Evolutionary conservation across 148 eudicot genomes (phyloP), one percentile per base, ranked within the genome.

Genomic region (Cornus suecica): DNA sequence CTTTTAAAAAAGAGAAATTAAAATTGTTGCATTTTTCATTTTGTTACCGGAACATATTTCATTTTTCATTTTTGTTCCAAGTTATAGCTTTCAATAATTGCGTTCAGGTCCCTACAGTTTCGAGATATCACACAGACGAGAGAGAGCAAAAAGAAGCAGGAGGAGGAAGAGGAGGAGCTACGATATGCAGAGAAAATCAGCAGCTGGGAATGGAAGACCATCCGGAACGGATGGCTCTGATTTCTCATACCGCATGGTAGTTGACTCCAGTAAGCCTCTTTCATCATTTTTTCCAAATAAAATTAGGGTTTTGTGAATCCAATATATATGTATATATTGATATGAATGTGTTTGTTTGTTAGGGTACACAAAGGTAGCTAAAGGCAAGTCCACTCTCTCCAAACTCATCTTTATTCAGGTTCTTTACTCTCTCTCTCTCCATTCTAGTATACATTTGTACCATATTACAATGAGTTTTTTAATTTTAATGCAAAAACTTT

Each of bases 191-290:
- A 87, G 94, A 68, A 81, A 86, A 79, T 42, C 87, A 1, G 30
- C 63, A 1, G 32, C 18, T 3, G 80, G 61, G 10, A 75, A 78
- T 42, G 91, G 92, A 11, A 80, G 98, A 54, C 98, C 98, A 24
- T 70, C 87, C 4, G 98, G 98, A 80, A 94, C 97, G 8, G 99
- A 94, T 62, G 99, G 97, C 41, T 94, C 89, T 11, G 97, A 92
- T 85, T 94, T 77, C 79, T 92, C 99, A 26, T 94, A 83, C 66
- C 92, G 97, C 62, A 94, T 94, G 99, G 94, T 92, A 63, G 94
- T 94, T 34, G 97, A 94, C 74, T 87, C 89, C 45, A 86, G 94
- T 89, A 85, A 69, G 79, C 41, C 23, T 24, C 37, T 61, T 74
- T 37, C 9, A 3, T 37, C 9, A 6, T 37, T 48, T 45, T 45